Percentiles rank a stretch among this genome's conserved stretches.
Conservation (phyloP, 129 eudicot genomes). For the Tanacetum coccineum region DNA sequence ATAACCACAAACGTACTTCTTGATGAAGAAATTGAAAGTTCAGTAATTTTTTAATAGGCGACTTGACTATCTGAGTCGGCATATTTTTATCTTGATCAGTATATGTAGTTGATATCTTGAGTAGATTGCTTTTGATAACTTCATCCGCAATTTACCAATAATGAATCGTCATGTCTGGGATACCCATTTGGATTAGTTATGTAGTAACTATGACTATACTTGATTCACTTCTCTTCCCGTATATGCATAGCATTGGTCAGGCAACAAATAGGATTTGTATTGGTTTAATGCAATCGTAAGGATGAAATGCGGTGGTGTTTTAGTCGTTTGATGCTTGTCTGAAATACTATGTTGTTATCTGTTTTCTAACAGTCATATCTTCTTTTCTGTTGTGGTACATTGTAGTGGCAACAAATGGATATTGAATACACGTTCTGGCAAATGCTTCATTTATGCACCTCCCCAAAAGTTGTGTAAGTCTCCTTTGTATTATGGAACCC, state of each 20-base stretch:
- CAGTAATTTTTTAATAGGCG: background rate
- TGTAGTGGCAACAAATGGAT: constrained; percentile 99
- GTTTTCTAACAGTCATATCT: constrained; percentile 12
- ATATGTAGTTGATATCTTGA: background rate
- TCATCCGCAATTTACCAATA: background rate
- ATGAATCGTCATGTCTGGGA: background rate
- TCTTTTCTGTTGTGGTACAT: constrained; percentile 18
- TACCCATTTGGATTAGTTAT: background rate
- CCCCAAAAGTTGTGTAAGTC: constrained; percentile 99
- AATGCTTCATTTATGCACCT: constrained; percentile 96
- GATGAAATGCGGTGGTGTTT: background rate
- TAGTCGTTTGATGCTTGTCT: constrained; percentile 5
- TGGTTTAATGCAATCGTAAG: background rate
- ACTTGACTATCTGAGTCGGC: background rate
- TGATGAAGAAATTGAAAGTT: background rate
- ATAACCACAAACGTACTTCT: background rate
- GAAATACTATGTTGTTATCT: constrained; percentile 19
- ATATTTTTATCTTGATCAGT: background rate
- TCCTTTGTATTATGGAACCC: constrained; percentile 16
- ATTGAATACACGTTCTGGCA: constrained; percentile 98
- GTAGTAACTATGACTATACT: background rate
- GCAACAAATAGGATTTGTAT: background rate
- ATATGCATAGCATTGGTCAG: background rate
- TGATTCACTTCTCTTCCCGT: background rate
- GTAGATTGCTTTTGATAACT: background rate